phyloP scores from a whole-genome alignment of 2,329 filamentous ascomycete genomes.

The Fusarium nurragi region DNA sequence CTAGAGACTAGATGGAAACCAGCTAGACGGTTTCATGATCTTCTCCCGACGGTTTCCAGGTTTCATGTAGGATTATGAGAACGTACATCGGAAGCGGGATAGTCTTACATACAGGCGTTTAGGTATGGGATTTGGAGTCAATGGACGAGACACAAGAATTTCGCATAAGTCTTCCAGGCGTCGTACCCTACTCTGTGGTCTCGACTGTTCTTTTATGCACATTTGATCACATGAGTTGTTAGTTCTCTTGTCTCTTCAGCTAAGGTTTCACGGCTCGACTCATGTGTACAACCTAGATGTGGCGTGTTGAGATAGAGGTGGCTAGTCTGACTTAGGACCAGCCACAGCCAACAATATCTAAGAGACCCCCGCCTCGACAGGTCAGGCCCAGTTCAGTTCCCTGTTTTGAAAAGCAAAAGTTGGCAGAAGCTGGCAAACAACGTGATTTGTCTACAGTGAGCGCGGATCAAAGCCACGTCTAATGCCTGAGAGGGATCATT shows the following conservation, averaged over 20 bases:
- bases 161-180: neutral
- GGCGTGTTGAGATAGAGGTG: constrained; percentile 26
- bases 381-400: constrained; percentile 30
- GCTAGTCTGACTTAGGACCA: constrained; percentile 18
- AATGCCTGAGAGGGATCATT: constrained; percentile 34
- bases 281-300: constrained; percentile 22
- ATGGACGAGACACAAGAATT: neutral
- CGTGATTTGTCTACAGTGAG: constrained; percentile 15
- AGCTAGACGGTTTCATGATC: constrained; percentile 25
- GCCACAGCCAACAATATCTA: constrained; percentile 29
- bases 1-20: constrained; percentile 9
- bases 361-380: constrained; percentile 19
- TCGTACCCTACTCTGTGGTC: neutral
- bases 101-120: constrained; percentile 28
- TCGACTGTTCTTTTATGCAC: neutral
- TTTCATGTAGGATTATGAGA: constrained; percentile 16
- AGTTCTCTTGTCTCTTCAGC: neutral
- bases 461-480: constrained; percentile 18
- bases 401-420: constrained; percentile 36
- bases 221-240: constrained; percentile 6
- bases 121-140: constrained; percentile 13
- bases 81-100: constrained; percentile 6
- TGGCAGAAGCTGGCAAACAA: constrained; percentile 35
- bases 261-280: constrained; percentile 32
- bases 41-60: constrained; percentile 1